Evolutionary conservation across 768 basidiomycete species (phyloP), one percentile per base, ranked within the genome.

Genomic region (Auricularia heimuer): DNA sequence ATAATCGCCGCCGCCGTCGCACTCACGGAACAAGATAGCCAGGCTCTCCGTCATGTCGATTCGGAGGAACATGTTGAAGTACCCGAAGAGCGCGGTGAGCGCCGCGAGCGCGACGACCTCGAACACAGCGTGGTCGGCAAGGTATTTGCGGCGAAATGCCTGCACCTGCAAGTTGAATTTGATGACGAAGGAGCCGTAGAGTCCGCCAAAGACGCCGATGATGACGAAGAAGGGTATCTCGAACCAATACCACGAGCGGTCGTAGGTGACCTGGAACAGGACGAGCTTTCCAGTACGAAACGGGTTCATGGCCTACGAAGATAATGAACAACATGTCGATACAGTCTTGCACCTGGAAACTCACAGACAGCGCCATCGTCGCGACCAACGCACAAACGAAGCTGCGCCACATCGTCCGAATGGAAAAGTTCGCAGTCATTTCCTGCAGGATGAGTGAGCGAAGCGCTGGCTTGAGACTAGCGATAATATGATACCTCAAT

Each of bases 41-140:
- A 99, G 88, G 74, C 89, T 92, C 70, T 96, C 91, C 0, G 95
- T 98, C 96, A 98, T 98, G 73, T 98, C 97, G 34, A 98, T 90
- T 61, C 94, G 84, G 64, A 98, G 77, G 76, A 98, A 99, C 62
- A 90, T 86, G 75, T 99, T 99, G 72, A 89, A 90, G 75, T 94
- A 99, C 2, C 92, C 92, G 65, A 98, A 84, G 73, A 96, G 81
- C 2, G 95, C 95, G 1, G 97, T 98, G 36, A 98, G 72, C 2
- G 86, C 83, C 4, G 95, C 95, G 18, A 99, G 82, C 0, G 81
- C 80, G 21, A 98, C 88, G 2, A 94, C 97, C 76, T 99, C 97
- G 33, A 87, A 83, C 2, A 98, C 87, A 1, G 86, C 94, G 71
- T 94, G 87, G 56, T 86, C 83, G 24, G 83, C 85, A 1, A 98